Evolutionary conservation across 257 asterid species (phyloP), one percentile per base, ranked within the genome.

Genomic region (Orobanche coerulescens): DNA sequence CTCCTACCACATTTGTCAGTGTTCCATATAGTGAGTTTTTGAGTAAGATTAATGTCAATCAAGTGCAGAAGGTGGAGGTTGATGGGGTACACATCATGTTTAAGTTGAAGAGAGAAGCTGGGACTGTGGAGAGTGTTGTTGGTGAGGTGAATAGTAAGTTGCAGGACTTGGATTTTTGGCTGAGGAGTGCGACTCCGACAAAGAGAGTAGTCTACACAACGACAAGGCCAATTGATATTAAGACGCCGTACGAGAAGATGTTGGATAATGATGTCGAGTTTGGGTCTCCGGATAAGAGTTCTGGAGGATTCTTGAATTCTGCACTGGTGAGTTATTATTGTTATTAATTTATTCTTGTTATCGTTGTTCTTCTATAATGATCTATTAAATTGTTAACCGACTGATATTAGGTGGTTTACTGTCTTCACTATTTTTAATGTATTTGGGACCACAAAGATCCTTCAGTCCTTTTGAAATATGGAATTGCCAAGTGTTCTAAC

Each of bases 61-160:
- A 75, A 66, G 97, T 93, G 72, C 84, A 85, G 73, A 93, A 93
- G 73, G 99, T 87, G 72, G 97, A 89, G 84, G 95, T 89, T 61
- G 99, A 93, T 83, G 99, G 97, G 44, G 95, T 90, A 43, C 92
- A 89, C 72, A 81, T 93, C 43, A 81, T 89, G 95, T 89, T 89
- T 69, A 89, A 85, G 78, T 71, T 93, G 83, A 93, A 86, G 79
- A 79, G 72, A 20, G 96, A 83, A 23, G 76, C 61, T 71, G 81
- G 70, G 16, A 68, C 37, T 31, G 16, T 36, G 65, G 97, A 87
- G 74, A 70, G 73, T 73, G 80, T 20, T 59, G 69, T 40, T 30
- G 66, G 70, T 43, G 86, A 73, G 55, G 80, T 59, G 67, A 74
- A 36, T 55, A 75, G 75, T 69, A 93, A 81, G 90, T 73, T 89